Percentiles rank a stretch among this genome's conserved stretches.
Evolutionary conservation across 805 yeast genomes (phyloP).

Genomic region (Ogataea glucozyma): DNA sequence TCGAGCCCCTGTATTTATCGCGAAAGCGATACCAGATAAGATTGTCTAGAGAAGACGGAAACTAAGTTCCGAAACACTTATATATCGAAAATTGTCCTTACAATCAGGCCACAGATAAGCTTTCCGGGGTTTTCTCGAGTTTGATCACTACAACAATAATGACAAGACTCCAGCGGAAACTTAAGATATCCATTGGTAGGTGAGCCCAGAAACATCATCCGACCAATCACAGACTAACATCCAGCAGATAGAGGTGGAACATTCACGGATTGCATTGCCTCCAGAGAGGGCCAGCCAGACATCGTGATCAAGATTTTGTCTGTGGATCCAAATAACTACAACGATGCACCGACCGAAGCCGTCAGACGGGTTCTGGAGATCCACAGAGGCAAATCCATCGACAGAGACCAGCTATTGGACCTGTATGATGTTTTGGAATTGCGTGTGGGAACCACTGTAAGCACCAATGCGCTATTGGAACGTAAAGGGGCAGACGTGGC

Average conservation of each 20-base stretch:
- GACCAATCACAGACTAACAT: constrained; percentile 11
- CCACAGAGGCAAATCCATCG: constrained; percentile 51
- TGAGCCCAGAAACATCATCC: background rate
- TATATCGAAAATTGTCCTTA: background rate
- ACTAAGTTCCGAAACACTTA: background rate
- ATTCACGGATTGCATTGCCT: constrained; percentile 73
- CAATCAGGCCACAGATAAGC: background rate
- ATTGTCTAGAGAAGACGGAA: background rate
- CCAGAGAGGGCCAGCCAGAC: constrained; percentile 51
- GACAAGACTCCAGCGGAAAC: background rate
- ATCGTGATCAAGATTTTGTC: constrained; percentile 75
- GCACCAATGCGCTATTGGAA: constrained; percentile 90
- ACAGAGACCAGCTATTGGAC: constrained; percentile 59
- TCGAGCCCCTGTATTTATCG: no score
- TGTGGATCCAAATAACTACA: constrained; percentile 82
- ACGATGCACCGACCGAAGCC: constrained; percentile 91
- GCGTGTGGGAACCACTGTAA: constrained; percentile 91
- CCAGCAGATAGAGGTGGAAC: constrained; percentile 77
- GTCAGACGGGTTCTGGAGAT: constrained; percentile 72
- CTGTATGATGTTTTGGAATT: constrained; percentile 62
- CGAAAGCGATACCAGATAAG: no score
- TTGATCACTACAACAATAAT: no score
- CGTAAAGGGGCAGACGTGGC: constrained; percentile 88
- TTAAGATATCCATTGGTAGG: constrained; percentile 6
- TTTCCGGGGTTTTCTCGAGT: no score